phyloP scores from a whole-genome alignment of 495 filamentous ascomycete genomes.

The Talaromyces proteolyticus region DNA sequence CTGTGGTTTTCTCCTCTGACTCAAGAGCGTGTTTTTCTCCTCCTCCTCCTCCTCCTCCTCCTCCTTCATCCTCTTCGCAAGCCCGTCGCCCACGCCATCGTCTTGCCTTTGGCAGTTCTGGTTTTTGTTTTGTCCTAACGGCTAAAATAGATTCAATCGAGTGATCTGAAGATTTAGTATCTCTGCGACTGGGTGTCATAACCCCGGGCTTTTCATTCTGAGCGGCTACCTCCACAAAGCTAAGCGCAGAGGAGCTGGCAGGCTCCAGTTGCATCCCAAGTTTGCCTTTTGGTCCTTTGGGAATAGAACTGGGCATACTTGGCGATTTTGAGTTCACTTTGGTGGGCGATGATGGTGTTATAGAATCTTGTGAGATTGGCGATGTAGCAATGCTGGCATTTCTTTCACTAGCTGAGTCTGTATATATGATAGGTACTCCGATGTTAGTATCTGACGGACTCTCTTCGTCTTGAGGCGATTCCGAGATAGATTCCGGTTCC shows the following conservation, averaged over 20 bases:
- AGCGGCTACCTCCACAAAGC: conserved; percentile 70
- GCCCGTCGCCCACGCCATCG: conserved; percentile 32
- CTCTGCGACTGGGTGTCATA: conserved; percentile 68
- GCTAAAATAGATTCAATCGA: background rate
- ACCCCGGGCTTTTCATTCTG: conserved; percentile 82
- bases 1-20: background rate
- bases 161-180: conserved; percentile 1
- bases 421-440: background rate
- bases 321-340: conserved; percentile 16
- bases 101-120: conserved; percentile 27
- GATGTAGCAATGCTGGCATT: background rate
- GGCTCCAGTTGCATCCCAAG: conserved; percentile 44
- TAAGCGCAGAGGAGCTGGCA: conserved; percentile 47
- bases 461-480: background rate
- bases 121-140: conserved; percentile 4
- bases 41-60: conserved; percentile 2
- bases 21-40: background rate
- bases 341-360: conserved; percentile 14
- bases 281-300: conserved; percentile 5
- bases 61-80: conserved; percentile 2
- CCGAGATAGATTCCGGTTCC: conserved; percentile 18
- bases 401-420: background rate
- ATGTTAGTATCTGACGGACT: background rate
- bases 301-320: background rate
- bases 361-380: conserved; percentile 16